These are phyloP conservation scores for Venturia aucupariae DNA, from an alignment of 2,329 filamentous ascomycete genomes.

Conservation along the genomic window DNA sequence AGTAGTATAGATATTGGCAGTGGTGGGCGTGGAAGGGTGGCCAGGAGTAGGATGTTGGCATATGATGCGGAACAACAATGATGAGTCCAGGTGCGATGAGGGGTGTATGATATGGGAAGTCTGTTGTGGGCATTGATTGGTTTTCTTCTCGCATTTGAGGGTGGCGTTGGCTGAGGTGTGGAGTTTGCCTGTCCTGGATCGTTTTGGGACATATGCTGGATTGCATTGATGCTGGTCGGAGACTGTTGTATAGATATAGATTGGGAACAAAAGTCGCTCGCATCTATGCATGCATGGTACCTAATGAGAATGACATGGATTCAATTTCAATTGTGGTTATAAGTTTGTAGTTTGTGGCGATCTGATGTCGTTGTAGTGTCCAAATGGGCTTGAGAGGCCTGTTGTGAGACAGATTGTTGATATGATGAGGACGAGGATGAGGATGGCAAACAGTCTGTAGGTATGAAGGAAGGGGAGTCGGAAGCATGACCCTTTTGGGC, in stretches of 20 bases:
- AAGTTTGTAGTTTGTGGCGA: no score
- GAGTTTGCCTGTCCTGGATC: neutral
- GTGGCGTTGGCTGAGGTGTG: no score
- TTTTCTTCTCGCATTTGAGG: neutral
- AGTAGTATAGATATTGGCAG: slow-evolving; percentile 32
- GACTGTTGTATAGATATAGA: neutral
- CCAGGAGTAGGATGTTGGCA: slow-evolving; percentile 9
- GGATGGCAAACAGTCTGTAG: no score
- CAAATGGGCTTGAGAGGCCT: no score
- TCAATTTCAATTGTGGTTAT: no score
- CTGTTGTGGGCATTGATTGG: neutral
- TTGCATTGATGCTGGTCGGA: neutral
- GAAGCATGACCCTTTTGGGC: no score
- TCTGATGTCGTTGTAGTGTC: no score
- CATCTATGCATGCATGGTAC: neutral
- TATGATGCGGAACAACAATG: neutral
- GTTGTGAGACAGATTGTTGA: no score
- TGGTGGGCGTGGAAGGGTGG: slow-evolving; percentile 19
- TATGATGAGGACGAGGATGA: no score
- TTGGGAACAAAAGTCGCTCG: neutral
- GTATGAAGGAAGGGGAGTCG: no score
- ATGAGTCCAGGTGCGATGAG: neutral
- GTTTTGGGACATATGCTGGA: neutral
- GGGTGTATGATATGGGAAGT: neutral
- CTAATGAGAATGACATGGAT: no score